Evolutionary conservation across 768 basidiomycete genomes (phyloP), one percentile per base, ranked within the genome.

Genomic region (Vararia minispora): DNA sequence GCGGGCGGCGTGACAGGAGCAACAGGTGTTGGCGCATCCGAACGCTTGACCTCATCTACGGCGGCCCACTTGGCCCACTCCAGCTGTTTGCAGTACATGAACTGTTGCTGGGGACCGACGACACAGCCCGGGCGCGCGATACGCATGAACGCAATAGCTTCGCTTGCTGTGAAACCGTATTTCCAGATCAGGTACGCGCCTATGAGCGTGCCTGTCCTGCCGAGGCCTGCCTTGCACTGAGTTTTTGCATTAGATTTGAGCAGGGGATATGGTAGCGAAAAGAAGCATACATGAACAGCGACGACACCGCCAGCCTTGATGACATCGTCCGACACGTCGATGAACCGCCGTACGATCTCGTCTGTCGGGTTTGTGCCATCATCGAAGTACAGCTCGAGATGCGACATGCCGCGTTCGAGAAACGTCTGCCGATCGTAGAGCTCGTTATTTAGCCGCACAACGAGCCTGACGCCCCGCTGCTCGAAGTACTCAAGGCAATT

Each of bases 161-260:
- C 89, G 35, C 79, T 74, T 1, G 94, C 94, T 13, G 91, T 89
- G 57, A 99, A 99, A 16, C 87, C 88, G 52, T 97, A 94, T 60
- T 97, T 97, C 86, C 95, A 99, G 44, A 95, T 87, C 39, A 99
- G 72, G 66, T 97, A 98, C 7, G 94, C 95, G 25, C 95, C 95
- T 44, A 99, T 94, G 42, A 99, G 68, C 4, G 91, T 94, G 3
- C 95, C 95, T 5, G 95, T 98, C 39, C 95, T 72, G 17, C 95
- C 95, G 9, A 99, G 70, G 28, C 95, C 95, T 34, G 95, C 95
- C 68, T 94, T 94, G 58, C 90, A 95, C 83, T 94, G 57, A 12
- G 32, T 48, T 28, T n/a, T n/a, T n/a, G n/a, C n/a, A n/a, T n/a
- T 47, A 42, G 37, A 18, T 41, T 40, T 39, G 18, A 47, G 42